Evolutionary conservation across 1,284 basidiomycete genomes (phyloP).

Genomic region (Cryptococcus maquisensis): DNA sequence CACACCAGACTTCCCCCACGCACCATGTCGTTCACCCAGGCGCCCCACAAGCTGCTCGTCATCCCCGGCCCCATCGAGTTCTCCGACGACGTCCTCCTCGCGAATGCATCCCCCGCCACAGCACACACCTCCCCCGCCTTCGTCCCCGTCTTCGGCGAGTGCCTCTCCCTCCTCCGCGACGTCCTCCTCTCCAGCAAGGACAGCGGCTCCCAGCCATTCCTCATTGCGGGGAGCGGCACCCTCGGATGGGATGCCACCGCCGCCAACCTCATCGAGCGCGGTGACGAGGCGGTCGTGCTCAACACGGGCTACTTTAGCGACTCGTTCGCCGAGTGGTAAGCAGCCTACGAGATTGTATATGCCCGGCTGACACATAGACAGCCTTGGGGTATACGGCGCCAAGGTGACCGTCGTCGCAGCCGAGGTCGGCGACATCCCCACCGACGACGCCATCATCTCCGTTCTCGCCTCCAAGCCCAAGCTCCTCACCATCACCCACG

Average conservation of each 20-base stretch:
- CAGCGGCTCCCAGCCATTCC: constrained; percentile 65
- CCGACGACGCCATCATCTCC: constrained; percentile 48
- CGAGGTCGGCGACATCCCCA: constrained; percentile 72
- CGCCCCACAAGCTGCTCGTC: constrained; percentile 48
- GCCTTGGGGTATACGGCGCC: constrained; percentile 83
- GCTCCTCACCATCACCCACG: constrained; percentile 84
- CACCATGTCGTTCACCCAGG: constrained; percentile 37
- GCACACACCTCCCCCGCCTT: constrained; percentile 91
- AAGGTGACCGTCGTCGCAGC: constrained; percentile 83
- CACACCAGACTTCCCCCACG: neutral
- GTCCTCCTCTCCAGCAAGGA: constrained; percentile 67
- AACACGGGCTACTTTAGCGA: constrained; percentile 84
- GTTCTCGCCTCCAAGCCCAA: constrained; percentile 78
- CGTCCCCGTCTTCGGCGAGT: constrained; percentile 82
- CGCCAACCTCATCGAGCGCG: constrained; percentile 72
- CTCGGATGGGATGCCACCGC: constrained; percentile 77
- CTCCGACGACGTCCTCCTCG: constrained; percentile 49
- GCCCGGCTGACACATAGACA: constrained; percentile 34
- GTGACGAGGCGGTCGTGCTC: constrained; percentile 68
- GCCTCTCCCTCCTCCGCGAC: constrained; percentile 77
- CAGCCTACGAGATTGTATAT: neutral
- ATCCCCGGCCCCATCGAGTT: constrained; percentile 51
- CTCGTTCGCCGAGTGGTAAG: constrained; percentile 73
- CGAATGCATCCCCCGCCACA: constrained; percentile 61
- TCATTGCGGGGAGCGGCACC: constrained; percentile 91